phyloP scores from a whole-genome alignment of 495 filamentous ascomycete species.

The Halenospora varia region DNA sequence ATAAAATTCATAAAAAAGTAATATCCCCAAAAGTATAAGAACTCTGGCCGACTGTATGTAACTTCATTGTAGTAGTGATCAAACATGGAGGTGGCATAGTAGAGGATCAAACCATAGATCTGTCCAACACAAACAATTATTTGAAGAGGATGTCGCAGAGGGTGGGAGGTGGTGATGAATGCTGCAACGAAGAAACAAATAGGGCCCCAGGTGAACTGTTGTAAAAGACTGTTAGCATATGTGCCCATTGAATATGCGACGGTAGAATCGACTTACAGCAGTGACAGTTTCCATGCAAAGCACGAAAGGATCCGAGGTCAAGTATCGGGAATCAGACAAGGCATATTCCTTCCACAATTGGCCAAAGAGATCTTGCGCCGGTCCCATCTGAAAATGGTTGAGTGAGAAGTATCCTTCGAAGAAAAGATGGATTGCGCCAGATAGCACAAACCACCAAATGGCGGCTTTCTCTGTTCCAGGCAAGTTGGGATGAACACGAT shows the following conservation, averaged over 20 bases:
- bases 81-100: conserved; percentile 53
- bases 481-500: conserved; percentile 42
- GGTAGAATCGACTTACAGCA: conserved; percentile 30
- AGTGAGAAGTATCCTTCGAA: conserved; percentile 40
- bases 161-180: conserved; percentile 42
- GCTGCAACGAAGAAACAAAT: conserved; percentile 47
- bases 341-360: conserved; percentile 47
- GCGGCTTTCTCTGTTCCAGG: conserved; percentile 46
- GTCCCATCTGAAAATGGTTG: conserved; percentile 37
- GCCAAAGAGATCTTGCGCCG: conserved; percentile 40
- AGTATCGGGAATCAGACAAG: not conserved
- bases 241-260: conserved; percentile 36
- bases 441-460: conserved; percentile 67
- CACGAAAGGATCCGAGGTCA: conserved; percentile 38
- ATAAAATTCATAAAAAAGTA: conserved; percentile 53
- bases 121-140: conserved; percentile 51
- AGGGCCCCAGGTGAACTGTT: conserved; percentile 49
- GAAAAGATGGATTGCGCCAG: conserved; percentile 63
- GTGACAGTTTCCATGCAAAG: conserved; percentile 53
- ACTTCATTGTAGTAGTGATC: conserved; percentile 39
- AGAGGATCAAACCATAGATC: conserved; percentile 55
- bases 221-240: conserved; percentile 16
- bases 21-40: conserved; percentile 53
- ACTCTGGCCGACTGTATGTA: conserved; percentile 48
- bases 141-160: conserved; percentile 51